Conservation (phyloP, 768 basidiomycete genomes). For the Xanthoconium stramineum region DNA sequence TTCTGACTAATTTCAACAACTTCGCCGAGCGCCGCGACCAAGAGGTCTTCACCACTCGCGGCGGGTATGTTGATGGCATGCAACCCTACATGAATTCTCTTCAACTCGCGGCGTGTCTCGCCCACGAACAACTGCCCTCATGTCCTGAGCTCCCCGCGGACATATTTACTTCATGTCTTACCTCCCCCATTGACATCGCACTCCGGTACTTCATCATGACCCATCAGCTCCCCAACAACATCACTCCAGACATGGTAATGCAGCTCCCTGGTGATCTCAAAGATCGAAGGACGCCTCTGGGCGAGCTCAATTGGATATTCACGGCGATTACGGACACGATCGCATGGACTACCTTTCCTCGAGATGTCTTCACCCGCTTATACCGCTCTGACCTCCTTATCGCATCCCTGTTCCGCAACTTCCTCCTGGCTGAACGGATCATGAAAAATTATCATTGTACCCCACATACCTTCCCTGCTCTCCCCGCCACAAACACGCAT, state of each 20-base stretch:
- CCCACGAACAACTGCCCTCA: conserved; percentile 88
- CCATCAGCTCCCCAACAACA: conserved; percentile 76
- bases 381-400: conserved; percentile 96
- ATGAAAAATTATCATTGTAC: conserved; percentile 99
- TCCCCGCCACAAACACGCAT: conserved; percentile 96
- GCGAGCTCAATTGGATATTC: conserved; percentile 99
- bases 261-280: conserved; percentile 96
- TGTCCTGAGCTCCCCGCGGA: conserved; percentile 97
- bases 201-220: conserved; percentile 92
- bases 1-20: conserved; percentile 83
- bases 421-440: conserved; percentile 93
- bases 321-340: conserved; percentile 99
- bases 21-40: conserved; percentile 75
- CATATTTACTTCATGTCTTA: conserved; percentile 95
- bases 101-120: conserved; percentile 91
- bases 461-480: conserved; percentile 86
- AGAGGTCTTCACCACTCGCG: conserved; percentile 55
- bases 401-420: conserved; percentile 95
- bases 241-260: conserved; percentile 87
- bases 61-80: conserved; percentile 54
- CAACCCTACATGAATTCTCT: conserved; percentile 83
- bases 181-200: conserved; percentile 97
- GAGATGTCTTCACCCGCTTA: conserved; percentile 87
- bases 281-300: conserved; percentile 92
- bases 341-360: conserved; percentile 96